Percentiles rank a stretch among this genome's conserved stretches.
Evolutionary conservation across 441 rosid species (phyloP).

Genomic region (Pelargonium citronellum): DNA sequence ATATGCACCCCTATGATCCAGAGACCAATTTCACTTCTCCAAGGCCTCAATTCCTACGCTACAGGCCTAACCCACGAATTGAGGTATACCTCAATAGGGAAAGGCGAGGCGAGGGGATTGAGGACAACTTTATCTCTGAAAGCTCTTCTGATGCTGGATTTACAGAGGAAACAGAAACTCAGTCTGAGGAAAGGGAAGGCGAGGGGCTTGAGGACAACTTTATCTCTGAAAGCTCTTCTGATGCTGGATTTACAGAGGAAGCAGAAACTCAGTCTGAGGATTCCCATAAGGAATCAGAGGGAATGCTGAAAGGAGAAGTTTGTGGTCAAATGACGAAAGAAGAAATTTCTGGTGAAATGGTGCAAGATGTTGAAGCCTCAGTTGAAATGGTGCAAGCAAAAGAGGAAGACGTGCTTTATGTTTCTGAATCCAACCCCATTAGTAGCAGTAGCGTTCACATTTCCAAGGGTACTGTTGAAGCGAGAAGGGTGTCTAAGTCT

Average conservation of each 20-base stretch:
- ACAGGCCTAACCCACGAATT: slow-evolving; percentile 1
- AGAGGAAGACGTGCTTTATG: slow-evolving; percentile 29
- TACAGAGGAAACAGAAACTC: not conserved
- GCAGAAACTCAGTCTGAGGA: slow-evolving; percentile 34
- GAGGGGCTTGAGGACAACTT: slow-evolving; percentile 50
- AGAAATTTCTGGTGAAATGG: not conserved
- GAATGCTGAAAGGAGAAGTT: slow-evolving; percentile 22
- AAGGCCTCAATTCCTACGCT: slow-evolving; percentile 1
- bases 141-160: not conserved
- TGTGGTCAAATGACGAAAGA: not conserved
- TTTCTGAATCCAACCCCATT: slow-evolving; percentile 18
- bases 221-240: slow-evolving; percentile 44
- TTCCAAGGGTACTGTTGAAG: slow-evolving; percentile 22
- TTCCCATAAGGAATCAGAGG: slow-evolving; percentile 4
- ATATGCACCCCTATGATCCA: slow-evolving; percentile 52
- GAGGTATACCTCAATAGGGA: not conserved
- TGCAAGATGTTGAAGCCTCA: slow-evolving; percentile 20
- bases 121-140: not conserved
- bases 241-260: slow-evolving; percentile 54
- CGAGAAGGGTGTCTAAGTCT: slow-evolving; percentile 26
- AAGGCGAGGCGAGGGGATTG: not conserved
- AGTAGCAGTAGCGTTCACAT: not conserved
- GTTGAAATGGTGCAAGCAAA: not conserved
- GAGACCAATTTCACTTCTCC: not conserved
- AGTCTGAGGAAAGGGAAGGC: slow-evolving; percentile 4